Base-by-base conservation (phyloP, 257 asterid genomes). In the Solanum verrucosum region DNA sequence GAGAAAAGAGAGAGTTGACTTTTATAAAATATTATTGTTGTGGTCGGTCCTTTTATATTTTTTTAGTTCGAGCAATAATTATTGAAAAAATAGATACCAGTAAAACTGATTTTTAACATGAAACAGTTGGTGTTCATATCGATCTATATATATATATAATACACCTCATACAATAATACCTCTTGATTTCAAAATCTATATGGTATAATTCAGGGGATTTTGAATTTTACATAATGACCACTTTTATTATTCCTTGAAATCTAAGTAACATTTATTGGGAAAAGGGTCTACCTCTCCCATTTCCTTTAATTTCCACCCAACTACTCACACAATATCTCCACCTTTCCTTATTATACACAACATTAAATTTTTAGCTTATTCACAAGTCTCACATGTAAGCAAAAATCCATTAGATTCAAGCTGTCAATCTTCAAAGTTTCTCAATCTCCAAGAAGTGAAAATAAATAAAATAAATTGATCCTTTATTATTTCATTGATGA, bases 201-300 rank as follows among this genome's bases (percentile, higher is more conserved):
- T 81, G 85, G 85, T 89, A 89, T 90, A 88, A 91, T 92, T 93
- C 89, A 83, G 84, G 84, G 56, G 71, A 20, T 56, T 56, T 56
- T 18, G n/a, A 37, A 89, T 65, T 70, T 93, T 94, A 31, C 56
- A 75, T 44, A 42, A 93, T 93, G 92, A 91, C 86, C 91, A 37
- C 68, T 29, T 91, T 89, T 92, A 71, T 83, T 56, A 91, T 95
- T 93, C 89, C 98, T 96, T 95, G 96, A 94, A 87, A 90, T 93
- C 90, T 92, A 95, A 95, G 98, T 90, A 95, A 95, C 98, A 92
- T 93, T 94, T 92, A 93, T 93, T 92, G 93, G 1, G 93, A 87
- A 88, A 84, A 56, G 86, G 92, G 91, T 38, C 83, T 83, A 31
- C 34, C 71, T 35, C 82, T 7, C 70, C 46, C 44, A 29, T 67